Evolutionary conservation across 176 grass and related monocot genomes (phyloP).

Genomic region (Carex parvula): DNA sequence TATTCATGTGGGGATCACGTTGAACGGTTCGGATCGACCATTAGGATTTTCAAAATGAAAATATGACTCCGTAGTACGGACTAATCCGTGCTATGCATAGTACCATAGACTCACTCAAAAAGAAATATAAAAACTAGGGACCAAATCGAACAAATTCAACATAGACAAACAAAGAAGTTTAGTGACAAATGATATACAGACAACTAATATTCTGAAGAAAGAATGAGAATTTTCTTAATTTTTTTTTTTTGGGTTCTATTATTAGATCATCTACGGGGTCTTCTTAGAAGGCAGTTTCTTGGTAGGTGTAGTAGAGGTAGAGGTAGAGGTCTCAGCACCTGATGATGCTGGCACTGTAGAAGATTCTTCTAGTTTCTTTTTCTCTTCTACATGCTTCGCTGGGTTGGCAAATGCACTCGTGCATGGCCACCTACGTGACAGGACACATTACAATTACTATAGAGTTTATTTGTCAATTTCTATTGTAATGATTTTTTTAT

Average conservation of each 20-base stretch:
- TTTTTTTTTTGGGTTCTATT: background rate
- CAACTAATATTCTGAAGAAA: slow-evolving; percentile 3
- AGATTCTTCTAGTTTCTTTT: slow-evolving; percentile 39
- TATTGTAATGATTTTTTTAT: slow-evolving; percentile 1
- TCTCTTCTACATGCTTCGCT: slow-evolving; percentile 27
- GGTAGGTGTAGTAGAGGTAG: slow-evolving; percentile 33
- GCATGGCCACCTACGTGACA: slow-evolving; percentile 50
- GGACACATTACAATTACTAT: background rate
- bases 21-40: no score
- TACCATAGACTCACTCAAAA: no score
- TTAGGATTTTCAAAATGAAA: no score
- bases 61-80: no score
- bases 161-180: background rate
- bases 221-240: background rate
- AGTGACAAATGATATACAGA: slow-evolving; percentile 1
- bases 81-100: no score
- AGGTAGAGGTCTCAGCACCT: slow-evolving; percentile 45
- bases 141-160: background rate
- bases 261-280: slow-evolving; percentile 28
- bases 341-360: slow-evolving; percentile 31
- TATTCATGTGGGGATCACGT: no score
- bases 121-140: background rate
- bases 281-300: slow-evolving; percentile 56
- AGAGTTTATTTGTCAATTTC: background rate
- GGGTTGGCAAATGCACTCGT: slow-evolving; percentile 56